A percentile compares a stretch with the other conserved stretches of the same genome.
These are phyloP conservation scores for Talaromyces sp. DNA, from an alignment of 2,329 filamentous ascomycete genomes.

Conservation along the genomic window DNA sequence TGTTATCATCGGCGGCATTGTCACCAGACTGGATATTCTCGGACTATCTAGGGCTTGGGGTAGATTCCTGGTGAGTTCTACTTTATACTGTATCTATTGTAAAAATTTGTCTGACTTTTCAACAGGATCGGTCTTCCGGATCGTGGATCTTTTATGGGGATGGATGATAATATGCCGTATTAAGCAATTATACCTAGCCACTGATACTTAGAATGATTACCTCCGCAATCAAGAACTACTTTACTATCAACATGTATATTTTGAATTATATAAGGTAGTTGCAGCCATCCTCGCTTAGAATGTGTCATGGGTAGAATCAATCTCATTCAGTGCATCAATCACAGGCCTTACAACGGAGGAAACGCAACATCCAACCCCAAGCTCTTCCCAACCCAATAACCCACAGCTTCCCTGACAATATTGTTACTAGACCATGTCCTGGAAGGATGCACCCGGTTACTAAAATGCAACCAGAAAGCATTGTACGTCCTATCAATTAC, in stretches of 20 bases:
- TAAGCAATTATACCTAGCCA: background rate
- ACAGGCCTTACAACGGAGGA: constrained; percentile 15
- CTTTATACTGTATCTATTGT: background rate
- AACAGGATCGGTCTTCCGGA: constrained; percentile 17
- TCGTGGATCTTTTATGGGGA: constrained; percentile 15
- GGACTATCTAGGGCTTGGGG: constrained; percentile 14
- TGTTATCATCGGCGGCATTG: constrained; percentile 4
- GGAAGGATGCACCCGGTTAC: constrained; percentile 27
- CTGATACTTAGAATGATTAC: too few relatives aligned
- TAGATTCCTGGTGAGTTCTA: constrained; percentile 14
- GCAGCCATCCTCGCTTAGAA: too few relatives aligned
- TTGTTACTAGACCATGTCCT: constrained; percentile 24
- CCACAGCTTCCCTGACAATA: constrained; percentile 24
- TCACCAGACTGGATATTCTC: constrained; percentile 14
- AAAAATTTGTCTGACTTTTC: background rate
- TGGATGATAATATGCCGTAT: constrained; percentile 17
- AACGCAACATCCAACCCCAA: constrained; percentile 23
- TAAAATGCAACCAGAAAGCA: constrained; percentile 26
- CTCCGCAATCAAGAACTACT: too few relatives aligned
- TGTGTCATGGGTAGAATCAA: too few relatives aligned
- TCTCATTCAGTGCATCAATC: too few relatives aligned
- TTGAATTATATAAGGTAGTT: too few relatives aligned
- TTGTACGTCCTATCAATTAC: constrained; percentile 26
- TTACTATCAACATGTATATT: too few relatives aligned
- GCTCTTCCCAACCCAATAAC: constrained; percentile 25